A percentile compares a stretch with the other conserved stretches of the same genome.
Evolutionary conservation across 352 stramenopile genomes (phyloP).

Genomic region (Pythium vanterpoolii): DNA sequence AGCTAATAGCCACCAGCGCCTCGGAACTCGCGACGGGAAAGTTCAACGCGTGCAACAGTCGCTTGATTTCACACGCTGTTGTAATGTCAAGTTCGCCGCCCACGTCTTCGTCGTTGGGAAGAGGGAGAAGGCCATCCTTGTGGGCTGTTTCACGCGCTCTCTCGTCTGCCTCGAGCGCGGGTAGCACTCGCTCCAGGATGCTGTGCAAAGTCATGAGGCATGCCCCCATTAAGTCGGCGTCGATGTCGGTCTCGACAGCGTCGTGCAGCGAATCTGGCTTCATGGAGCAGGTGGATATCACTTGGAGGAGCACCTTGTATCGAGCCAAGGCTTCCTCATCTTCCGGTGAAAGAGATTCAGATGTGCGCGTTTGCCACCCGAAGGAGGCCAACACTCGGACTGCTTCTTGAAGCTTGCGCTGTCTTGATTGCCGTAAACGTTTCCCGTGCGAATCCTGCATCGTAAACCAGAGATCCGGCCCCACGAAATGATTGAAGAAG

Average conservation of each 20-base stretch:
- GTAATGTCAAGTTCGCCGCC: constrained; percentile 5
- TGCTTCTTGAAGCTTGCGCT: background rate
- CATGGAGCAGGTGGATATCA: background rate
- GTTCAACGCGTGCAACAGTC: constrained; percentile 36
- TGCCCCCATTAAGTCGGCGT: constrained; percentile 46
- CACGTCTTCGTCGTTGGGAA: background rate
- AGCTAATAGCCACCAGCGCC: constrained; percentile 25
- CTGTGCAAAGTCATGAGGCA: constrained; percentile 69
- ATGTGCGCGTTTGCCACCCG: background rate
- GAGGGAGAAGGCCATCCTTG: background rate
- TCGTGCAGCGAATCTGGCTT: background rate
- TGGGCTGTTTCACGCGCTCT: constrained; percentile 7
- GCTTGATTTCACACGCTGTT: constrained; percentile 17
- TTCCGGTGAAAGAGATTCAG: background rate
- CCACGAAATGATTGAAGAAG: constrained; percentile 78
- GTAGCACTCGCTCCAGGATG: constrained; percentile 39
- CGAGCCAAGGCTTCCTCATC: background rate
- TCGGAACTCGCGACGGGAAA: constrained; percentile 39
- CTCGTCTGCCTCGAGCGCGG: constrained; percentile 27
- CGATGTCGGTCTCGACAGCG: background rate
- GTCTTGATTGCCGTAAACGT: background rate
- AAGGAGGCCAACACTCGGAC: background rate
- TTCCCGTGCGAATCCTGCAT: background rate
- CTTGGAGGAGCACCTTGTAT: constrained; percentile 1
- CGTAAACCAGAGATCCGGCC: constrained; percentile 36